Evolutionary conservation across 331 rosid genomes (phyloP), one percentile per base, ranked within the genome.

Genomic region (Acacia pycnantha): DNA sequence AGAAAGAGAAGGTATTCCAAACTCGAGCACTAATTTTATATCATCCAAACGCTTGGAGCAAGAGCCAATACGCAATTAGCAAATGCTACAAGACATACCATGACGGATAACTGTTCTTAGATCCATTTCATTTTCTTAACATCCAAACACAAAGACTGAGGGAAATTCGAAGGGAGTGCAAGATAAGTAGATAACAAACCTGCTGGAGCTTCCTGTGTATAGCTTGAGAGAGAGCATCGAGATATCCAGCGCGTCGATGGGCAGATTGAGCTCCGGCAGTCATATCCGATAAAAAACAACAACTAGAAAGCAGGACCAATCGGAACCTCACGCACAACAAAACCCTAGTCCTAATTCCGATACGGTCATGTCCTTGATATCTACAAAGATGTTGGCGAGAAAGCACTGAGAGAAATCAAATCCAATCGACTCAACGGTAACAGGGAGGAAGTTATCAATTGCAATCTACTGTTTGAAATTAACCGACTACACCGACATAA

Each of bases 161-260:
- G 53, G 40, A 22, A 22, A 8, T 15, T 53, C 31, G 11, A 40
- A 59, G 26, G 72, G 72, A 29, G 51, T 10, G 16, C 6, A 33
- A 66, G 69, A 40, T 58, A 27, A 72, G 16, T 6, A 72, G 29
- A 50, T 37, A 79, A 69, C 92, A 72, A 54, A 96, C 99, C 90
- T 90, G 91, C 81, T 90, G 98, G 53, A 96, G 98, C 88, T 94
- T 96, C 93, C 89, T 96, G 77, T 96, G 89, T 83, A 96, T 96
- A 83, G 93, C 94, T 31, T 79, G 97, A 19, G 95, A 86, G 72
- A 96, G 91, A 37, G 99, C 97, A 74, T 82, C 87, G 86, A 96
- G 97, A 81, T 91, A 89, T 24, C 93, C 95, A 82, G 96, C 89
- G 87, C 88, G 86, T 54, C 94, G 93, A 58, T 88, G 87, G 58